Evolutionary conservation across 129 eudicot species (phyloP), one percentile per base, ranked within the genome.

Genomic region (Glebionis coronaria): DNA sequence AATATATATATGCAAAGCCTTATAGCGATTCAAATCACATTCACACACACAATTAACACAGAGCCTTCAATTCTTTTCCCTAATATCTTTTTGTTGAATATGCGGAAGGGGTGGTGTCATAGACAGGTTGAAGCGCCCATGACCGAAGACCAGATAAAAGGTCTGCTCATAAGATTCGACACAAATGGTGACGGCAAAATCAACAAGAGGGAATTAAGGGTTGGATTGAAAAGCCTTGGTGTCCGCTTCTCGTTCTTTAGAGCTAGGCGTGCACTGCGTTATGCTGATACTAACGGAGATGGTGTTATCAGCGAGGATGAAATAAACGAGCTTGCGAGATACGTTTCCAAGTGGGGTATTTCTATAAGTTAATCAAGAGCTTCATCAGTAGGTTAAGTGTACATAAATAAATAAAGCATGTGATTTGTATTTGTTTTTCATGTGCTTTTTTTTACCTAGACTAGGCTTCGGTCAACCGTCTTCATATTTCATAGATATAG

Each of bases 271-370:
- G 82, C 80, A 44, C 47, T 77, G 31, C 68, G 28, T 54, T 58
- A 59, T 58, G 79, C 80, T 49, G 86, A 81, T 77, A 65, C 78
- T 21, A 70, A 81, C n/a, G 65, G 75, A 56, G 86, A 81, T 53
- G 82, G 82, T 63, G 56, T 45, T 45, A 77, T 81, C 42, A 56
- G 46, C 35, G 86, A 81, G 13, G 74, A 73, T 0, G 86, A 81
- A 59, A 44, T 81, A 10, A 54, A 61, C 23, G 70, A 67, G 21
- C 79, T 79, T 19, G 65, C 72, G 1, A 77, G 56, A 35, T 64
- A 77, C 28, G 66, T 58, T 62, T 77, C 72, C 60, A 77, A 65
- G 27, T 77, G 73, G 77, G 77, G 73, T 2, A 56, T 77, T 23
- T 50, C 42, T 61, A 53, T 70, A 54, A 42, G 29, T 70, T 70